phyloP scores from a whole-genome alignment of 495 filamentous ascomycete genomes.

The Talaromyces stipitatus region DNA sequence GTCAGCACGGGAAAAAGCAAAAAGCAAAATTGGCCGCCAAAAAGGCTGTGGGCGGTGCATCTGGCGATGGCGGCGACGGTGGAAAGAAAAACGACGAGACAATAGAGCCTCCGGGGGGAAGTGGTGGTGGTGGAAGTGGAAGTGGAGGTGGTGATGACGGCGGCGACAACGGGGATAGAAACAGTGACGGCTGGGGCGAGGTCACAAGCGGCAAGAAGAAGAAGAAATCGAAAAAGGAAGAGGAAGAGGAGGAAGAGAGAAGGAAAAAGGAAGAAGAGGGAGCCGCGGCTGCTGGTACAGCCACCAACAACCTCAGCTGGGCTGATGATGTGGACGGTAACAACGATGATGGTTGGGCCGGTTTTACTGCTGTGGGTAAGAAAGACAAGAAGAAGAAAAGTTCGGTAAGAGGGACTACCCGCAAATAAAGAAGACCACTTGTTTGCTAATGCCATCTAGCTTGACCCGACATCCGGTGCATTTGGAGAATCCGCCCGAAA shows the following conservation, averaged over 20 bases:
- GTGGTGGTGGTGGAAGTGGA: constrained; percentile 25
- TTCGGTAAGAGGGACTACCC: constrained; percentile 26
- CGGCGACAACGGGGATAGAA: constrained; percentile 19
- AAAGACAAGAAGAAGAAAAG: constrained; percentile 45
- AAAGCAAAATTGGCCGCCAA: constrained; percentile 34
- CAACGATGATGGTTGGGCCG: constrained; percentile 29
- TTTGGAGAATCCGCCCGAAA: constrained; percentile 18
- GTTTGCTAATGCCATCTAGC: constrained; percentile 9
- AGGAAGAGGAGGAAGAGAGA: constrained; percentile 32
- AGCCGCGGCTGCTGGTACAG: constrained; percentile 24
- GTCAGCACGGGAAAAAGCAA: constrained; percentile 38
- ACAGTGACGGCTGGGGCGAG: constrained; percentile 31
- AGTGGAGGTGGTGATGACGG: constrained; percentile 17
- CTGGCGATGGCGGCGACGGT: constrained; percentile 18
- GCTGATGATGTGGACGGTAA: constrained; percentile 27
- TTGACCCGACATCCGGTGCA: constrained; percentile 9
- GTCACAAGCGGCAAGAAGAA: constrained; percentile 32
- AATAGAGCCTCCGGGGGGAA: constrained; percentile 20
- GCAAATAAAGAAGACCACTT: background rate
- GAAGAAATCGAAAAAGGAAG: constrained; percentile 31
- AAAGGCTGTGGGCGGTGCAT: constrained; percentile 11
- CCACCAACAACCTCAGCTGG: constrained; percentile 34
- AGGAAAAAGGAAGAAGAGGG: constrained; percentile 22
- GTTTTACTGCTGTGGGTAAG: constrained; percentile 25
- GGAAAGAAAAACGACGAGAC: constrained; percentile 18